Conservation (phyloP, 768 basidiomycete genomes). For the Pulveroboletus sp. region DNA sequence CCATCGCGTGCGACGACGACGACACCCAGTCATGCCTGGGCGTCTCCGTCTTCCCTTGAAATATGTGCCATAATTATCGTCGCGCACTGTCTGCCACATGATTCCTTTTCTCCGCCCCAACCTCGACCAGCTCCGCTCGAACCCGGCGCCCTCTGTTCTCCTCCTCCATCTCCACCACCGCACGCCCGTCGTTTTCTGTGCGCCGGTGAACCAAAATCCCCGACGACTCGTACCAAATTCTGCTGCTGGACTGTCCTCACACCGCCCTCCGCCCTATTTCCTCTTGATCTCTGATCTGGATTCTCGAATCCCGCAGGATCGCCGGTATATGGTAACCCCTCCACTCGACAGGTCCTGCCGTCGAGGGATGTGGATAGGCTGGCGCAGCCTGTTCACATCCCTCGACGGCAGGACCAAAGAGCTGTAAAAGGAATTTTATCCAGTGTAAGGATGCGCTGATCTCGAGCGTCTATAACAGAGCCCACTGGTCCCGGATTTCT, state of each 20-base stretch:
- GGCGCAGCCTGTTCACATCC: background rate
- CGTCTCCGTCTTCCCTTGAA: background rate
- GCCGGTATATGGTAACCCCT: background rate
- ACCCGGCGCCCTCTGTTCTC: conserved; percentile 6
- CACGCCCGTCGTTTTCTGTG: background rate
- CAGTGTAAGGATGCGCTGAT: background rate
- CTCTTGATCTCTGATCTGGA: background rate
- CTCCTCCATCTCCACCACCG: background rate
- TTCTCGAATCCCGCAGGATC: background rate
- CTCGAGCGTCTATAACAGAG: background rate
- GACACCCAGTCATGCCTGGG: conserved; percentile 7
- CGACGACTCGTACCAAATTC: background rate
- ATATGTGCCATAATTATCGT: conserved; percentile 27
- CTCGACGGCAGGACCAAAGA: background rate
- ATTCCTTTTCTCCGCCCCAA: conserved; percentile 34
- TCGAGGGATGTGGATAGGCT: too few species aligned
- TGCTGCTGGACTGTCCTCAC: conserved; percentile 2
- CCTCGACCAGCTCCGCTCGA: conserved; percentile 35
- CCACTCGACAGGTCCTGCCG: background rate
- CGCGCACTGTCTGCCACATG: conserved; percentile 21
- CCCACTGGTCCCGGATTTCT: background rate
- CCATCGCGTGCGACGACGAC: conserved; percentile 18
- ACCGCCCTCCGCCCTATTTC: conserved; percentile 1
- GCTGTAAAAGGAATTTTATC: background rate
- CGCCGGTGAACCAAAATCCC: background rate